Evolutionary conservation across 768 basidiomycete species (phyloP).

Genomic region (Pleurotus djamor): DNA sequence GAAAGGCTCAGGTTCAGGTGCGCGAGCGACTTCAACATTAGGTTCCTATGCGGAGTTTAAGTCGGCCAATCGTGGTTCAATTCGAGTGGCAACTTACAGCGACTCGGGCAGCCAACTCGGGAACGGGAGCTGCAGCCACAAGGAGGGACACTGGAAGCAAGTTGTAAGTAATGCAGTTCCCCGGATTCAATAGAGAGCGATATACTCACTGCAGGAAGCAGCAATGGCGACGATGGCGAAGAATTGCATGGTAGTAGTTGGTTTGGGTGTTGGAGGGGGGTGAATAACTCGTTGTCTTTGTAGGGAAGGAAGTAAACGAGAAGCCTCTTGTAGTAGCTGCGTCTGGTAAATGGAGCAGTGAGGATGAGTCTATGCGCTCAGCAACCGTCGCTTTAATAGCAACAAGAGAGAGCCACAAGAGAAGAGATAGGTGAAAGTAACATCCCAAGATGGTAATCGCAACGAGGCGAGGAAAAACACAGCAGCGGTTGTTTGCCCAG

Average conservation of each 20-base stretch:
- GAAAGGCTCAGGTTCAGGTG: conserved; percentile 3
- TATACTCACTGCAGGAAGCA: conserved; percentile 3
- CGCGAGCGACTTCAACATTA: conserved; percentile 1
- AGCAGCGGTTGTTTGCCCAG: background rate
- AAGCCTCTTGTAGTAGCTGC: background rate
- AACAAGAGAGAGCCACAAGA: background rate
- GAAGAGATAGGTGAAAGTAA: conserved; percentile 2
- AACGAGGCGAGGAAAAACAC: background rate
- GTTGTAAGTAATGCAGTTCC: background rate
- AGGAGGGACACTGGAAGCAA: background rate
- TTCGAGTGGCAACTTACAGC: background rate
- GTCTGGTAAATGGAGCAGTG: conserved; percentile 7
- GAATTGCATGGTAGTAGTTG: conserved; percentile 3
- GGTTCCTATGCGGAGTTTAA: background rate
- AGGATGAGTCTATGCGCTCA: background rate
- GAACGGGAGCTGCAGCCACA: conserved; percentile 4
- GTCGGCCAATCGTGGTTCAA: background rate
- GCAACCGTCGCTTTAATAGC: conserved; percentile 9
- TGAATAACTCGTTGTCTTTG: background rate
- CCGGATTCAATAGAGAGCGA: background rate
- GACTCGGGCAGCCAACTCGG: conserved; percentile 3
- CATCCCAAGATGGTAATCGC: conserved; percentile 6
- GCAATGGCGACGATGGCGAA: background rate
- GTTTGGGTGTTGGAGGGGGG: background rate
- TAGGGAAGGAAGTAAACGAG: background rate